A percentile compares a stretch with the other conserved stretches of the same genome.
Conservation (phyloP, 768 basidiomycete genomes). For the Clitopilus passeckerianus region DNA sequence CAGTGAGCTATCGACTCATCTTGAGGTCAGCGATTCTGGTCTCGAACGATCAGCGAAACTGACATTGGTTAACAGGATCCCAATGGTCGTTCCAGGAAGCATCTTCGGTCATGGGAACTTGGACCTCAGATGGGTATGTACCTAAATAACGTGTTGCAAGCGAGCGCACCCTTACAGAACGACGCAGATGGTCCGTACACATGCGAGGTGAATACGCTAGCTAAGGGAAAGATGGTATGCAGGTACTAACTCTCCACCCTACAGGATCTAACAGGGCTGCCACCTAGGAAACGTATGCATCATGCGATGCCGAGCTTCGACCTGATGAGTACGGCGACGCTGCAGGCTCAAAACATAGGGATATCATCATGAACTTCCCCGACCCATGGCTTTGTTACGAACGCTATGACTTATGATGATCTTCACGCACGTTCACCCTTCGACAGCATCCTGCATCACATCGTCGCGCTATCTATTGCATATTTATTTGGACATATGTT, state of each 20-base stretch:
- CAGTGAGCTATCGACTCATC: constrained; percentile 34
- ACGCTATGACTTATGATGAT: neutral
- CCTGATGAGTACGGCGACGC: constrained; percentile 44
- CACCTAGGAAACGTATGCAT: constrained; percentile 61
- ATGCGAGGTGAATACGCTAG: constrained; percentile 37
- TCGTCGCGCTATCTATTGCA: constrained; percentile 3
- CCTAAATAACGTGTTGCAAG: neutral
- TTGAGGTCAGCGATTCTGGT: constrained; percentile 31
- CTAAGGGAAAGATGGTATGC: constrained; percentile 9
- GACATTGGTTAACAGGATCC: constrained; percentile 27
- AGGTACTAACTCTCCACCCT: constrained; percentile 14
- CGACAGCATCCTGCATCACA: neutral
- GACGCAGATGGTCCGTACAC: constrained; percentile 35
- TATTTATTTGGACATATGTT: constrained; percentile 1
- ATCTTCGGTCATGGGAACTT: constrained; percentile 61
- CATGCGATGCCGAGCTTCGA: constrained; percentile 61
- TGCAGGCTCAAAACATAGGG: constrained; percentile 53
- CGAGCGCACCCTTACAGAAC: neutral
- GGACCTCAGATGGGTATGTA: constrained; percentile 35
- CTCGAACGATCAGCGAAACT: neutral
- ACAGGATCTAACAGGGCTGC: constrained; percentile 48
- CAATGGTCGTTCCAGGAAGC: constrained; percentile 43
- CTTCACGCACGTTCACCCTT: neutral
- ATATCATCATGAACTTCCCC: constrained; percentile 39
- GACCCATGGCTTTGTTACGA: neutral